Conservation (phyloP, 768 basidiomycete genomes). For the Candolleomyces eurysporus region DNA sequence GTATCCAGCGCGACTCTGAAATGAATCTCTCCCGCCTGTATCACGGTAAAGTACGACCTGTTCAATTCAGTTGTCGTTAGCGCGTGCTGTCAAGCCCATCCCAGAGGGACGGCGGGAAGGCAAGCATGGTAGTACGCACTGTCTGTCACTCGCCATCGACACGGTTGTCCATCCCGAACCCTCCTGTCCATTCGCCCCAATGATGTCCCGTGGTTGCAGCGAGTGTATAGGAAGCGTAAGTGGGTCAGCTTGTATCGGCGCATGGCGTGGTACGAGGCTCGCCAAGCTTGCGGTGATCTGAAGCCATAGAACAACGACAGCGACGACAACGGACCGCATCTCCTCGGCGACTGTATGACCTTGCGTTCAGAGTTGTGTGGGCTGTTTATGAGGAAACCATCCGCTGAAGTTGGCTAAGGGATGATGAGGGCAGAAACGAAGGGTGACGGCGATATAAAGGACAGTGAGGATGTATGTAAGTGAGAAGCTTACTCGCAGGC, state of each 20-base stretch:
- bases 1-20: conserved; percentile 76
- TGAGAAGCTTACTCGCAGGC: no score
- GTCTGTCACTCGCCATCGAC: conserved; percentile 43
- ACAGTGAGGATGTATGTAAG: no score
- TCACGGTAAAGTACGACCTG: conserved; percentile 68
- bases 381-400: not conserved
- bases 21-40: conserved; percentile 58
- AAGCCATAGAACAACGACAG: not conserved
- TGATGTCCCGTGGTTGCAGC: conserved; percentile 11
- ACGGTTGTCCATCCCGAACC: conserved; percentile 43
- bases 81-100: not conserved
- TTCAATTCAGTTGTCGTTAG: not conserved
- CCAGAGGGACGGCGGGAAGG: not conserved
- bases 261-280: conserved; percentile 14
- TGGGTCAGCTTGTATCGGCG: conserved; percentile 20
- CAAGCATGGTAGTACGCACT: conserved; percentile 31
- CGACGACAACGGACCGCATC: not conserved
- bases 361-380: not conserved
- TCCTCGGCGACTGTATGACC: not conserved
- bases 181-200: conserved; percentile 26
- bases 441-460: no score
- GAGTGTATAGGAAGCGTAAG: conserved; percentile 17
- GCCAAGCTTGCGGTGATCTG: not conserved
- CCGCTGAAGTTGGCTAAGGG: not conserved
- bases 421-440: not conserved